Evolutionary conservation across 106 monocot species (phyloP).

Genomic region (Acorus gramineus): DNA sequence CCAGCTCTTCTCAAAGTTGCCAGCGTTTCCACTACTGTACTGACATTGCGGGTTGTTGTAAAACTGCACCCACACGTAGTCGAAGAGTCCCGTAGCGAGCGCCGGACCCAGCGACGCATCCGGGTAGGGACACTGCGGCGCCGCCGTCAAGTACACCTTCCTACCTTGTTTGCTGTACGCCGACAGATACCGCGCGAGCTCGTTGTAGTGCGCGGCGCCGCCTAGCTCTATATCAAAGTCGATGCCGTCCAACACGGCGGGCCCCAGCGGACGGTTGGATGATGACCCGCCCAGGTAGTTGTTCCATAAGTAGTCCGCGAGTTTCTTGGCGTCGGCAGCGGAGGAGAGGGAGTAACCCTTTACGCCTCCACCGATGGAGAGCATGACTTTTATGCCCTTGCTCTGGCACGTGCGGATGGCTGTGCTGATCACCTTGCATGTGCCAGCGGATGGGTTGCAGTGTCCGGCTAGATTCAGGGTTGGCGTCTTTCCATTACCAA

Average conservation of each 20-base stretch:
- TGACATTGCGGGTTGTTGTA: constrained; percentile 47
- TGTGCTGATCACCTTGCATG: constrained; percentile 10
- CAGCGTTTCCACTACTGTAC: constrained; percentile 19
- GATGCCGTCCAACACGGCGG: constrained; percentile 45
- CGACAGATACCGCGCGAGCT: constrained; percentile 21
- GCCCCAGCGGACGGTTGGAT: constrained; percentile 31
- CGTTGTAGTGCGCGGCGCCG: constrained; percentile 14
- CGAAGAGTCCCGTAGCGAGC: constrained; percentile 30
- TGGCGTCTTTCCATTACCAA: constrained; percentile 50
- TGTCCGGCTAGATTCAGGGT: constrained; percentile 57
- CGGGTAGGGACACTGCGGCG: constrained; percentile 53
- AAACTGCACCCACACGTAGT: constrained; percentile 57
- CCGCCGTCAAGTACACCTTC: constrained; percentile 31
- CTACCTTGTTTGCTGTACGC: background rate
- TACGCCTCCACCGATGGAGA: constrained; percentile 37
- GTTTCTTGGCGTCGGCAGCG: constrained; percentile 24
- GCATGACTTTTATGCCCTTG: constrained; percentile 22
- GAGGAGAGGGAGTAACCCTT: constrained; percentile 31
- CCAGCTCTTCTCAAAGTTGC: constrained; percentile 23
- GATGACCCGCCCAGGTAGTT: constrained; percentile 39
- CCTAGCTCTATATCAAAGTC: constrained; percentile 51
- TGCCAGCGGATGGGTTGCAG: constrained; percentile 25
- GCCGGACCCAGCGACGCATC: constrained; percentile 25
- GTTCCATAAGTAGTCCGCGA: constrained; percentile 48
- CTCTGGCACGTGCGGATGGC: constrained; percentile 35